Base-by-base conservation (phyloP, 176 grass and related monocot species). In the Areca catechu region DNA sequence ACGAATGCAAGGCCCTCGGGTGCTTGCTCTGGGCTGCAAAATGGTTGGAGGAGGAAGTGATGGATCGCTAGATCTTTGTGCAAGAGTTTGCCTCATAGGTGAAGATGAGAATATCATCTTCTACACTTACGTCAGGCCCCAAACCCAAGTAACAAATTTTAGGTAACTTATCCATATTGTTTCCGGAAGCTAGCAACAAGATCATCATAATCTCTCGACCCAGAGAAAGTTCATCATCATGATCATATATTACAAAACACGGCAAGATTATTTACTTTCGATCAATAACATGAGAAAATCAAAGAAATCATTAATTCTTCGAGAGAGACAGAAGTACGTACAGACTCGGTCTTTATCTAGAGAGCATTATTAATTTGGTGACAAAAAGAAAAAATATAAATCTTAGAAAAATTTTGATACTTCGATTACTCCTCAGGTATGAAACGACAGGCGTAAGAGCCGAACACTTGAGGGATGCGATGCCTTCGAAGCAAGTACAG, bases 101-200 rank as follows among this genome's bases (percentile, higher is more conserved):
- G 90, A 89, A 61, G 82, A 95, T 27, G 90, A 89, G 70, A 86
- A 66, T 54, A 37, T 86, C 57, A 76, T 89, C 66, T 95, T 95
- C 71, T 73, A 95, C 18, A 75, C 85, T 48, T 89, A 86, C 54
- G 65, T 89, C 23, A 95, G 86, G 53, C 85, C 90, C 28, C 34
- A 54, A 24, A 53, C 65, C 25, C 66, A 74, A n/a, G 74, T 95
- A 58, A 89, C 85, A 15, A 95, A 86, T 74, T 86, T 83, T 60
- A 95, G 85, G 90, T 95, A 58, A 56, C 16, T 0, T 43, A 43
- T 43, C 34, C 0, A 43, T 43, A n/a, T n/a, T n/a, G 34, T 43
- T 43, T 43, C 14, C 2, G 1, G 34, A 43, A 43, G 34, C n/a
- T n/a, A n/a, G n/a, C 34, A 14, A 14, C 10, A 43, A 43, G 9